Evolutionary conservation across 805 yeast genomes (phyloP), one percentile per base, ranked within the genome.

Genomic region (Teunomyces kruisii): DNA sequence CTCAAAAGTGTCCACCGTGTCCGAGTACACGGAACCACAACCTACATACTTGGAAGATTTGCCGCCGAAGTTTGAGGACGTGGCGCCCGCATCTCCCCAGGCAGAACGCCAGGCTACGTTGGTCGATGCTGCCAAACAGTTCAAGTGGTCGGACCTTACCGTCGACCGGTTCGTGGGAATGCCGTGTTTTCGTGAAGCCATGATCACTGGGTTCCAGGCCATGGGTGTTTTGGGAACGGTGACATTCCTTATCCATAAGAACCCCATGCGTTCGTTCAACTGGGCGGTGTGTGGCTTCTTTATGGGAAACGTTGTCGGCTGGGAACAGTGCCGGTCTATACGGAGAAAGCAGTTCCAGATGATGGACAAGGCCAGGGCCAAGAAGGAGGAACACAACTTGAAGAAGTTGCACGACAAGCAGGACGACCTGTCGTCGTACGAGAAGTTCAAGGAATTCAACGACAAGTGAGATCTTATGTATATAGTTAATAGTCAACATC

Each of bases 281-380:
- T 91, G 97, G 96, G 84, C 84, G 8, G 73, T 87, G 41, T 86
- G 86, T 31, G 96, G 94, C 3, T 79, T 89, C 51, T 65, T 87
- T 45, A 61, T 89, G 15, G 97, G 97, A 0, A 81, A 88, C 37
- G 75, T 87, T 0, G 82, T 87, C 22, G 88, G 96, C 1, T 91
- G 96, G 96, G 97, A 91, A 61, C 96, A 89, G 65, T 91, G 98
- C 63, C 75, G 96, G 47, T 73, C 81, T 40, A 75, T 80, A 39
- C 75, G 96, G 61, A 74, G 84, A 56, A 78, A 80, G 50, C 81
- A 86, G 44, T 75, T 81, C 59, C 77, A 78, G 48, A 81, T 83
- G 46, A 84, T 91, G 39, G 82, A 80, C 46, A 65, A 78, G 56
- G 96, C 96, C 0, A 83, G 81, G 54, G 78, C 78, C 46, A 71